These are phyloP conservation scores for Thielaviopsis cerberus DNA, from an alignment of 2,329 filamentous ascomycete species.

Conservation along the genomic window DNA sequence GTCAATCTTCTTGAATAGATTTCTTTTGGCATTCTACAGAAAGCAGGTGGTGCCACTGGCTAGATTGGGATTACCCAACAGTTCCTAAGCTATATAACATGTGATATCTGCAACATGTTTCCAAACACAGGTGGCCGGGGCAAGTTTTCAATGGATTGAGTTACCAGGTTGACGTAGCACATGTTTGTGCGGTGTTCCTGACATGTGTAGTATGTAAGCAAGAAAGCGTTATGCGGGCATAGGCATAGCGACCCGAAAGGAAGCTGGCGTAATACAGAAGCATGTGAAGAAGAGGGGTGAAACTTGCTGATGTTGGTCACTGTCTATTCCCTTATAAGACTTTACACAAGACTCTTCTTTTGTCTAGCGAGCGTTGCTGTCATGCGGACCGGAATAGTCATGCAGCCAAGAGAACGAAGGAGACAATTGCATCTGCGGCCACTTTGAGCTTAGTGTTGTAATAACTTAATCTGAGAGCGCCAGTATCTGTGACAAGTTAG, in stretches of 20 bases:
- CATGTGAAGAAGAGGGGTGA: neutral
- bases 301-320: neutral
- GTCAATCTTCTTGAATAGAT: slow-evolving; percentile 43
- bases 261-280: neutral
- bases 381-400: neutral
- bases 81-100: neutral
- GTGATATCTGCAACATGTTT: neutral
- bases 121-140: too few species aligned
- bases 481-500: too few species aligned
- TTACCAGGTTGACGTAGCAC: neutral
- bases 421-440: neutral
- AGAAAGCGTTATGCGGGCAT: neutral
- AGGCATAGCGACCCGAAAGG: neutral
- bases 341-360: too few species aligned
- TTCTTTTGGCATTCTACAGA: neutral
- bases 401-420: neutral
- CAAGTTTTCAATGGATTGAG: neutral
- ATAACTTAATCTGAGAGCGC: neutral
- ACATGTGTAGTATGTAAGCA: neutral
- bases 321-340: neutral
- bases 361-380: neutral
- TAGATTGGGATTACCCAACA: neutral
- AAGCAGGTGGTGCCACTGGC: neutral
- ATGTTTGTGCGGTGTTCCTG: neutral
- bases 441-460: neutral